Conservation (phyloP, 352 stramenopile species). For the Phytophthora crassamura region DNA sequence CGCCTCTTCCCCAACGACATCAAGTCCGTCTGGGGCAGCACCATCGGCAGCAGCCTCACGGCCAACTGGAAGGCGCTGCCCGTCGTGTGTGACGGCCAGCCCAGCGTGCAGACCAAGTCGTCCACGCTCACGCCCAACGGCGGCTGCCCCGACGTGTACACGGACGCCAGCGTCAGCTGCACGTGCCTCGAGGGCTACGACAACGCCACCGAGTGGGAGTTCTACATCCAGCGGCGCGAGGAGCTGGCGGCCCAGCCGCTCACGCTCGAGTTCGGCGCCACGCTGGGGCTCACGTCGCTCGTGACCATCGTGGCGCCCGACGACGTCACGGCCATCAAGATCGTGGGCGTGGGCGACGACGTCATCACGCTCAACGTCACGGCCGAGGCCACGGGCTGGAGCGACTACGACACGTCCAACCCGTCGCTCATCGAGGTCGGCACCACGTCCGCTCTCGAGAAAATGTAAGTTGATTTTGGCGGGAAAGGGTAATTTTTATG, state of each 20-base stretch:
- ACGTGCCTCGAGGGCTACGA: constrained; percentile 60
- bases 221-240: constrained; percentile 39
- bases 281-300: constrained; percentile 49
- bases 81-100: constrained; percentile 53
- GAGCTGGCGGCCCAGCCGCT: constrained; percentile 41
- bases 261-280: constrained; percentile 41
- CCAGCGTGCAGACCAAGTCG: constrained; percentile 58
- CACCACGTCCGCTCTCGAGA: constrained; percentile 40
- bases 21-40: constrained; percentile 56
- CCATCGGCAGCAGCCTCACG: constrained; percentile 56
- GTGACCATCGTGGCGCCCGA: constrained; percentile 55
- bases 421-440: constrained; percentile 47
- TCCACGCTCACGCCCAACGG: constrained; percentile 48
- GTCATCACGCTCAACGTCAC: constrained; percentile 45
- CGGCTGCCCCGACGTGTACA: constrained; percentile 54
- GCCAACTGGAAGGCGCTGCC: constrained; percentile 62
- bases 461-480: constrained; percentile 37
- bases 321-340: constrained; percentile 40
- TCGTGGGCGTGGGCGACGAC: constrained; percentile 37
- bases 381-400: constrained; percentile 52
- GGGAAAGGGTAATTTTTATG: background rate
- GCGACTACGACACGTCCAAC: constrained; percentile 40
- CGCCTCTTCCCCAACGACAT: constrained; percentile 65
- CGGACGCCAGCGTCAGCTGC: constrained; percentile 53
- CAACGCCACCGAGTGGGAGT: constrained; percentile 49